These are phyloP conservation scores for Scedosporium boydii DNA, from an alignment of 2,329 filamentous ascomycete species.

Conservation along the genomic window DNA sequence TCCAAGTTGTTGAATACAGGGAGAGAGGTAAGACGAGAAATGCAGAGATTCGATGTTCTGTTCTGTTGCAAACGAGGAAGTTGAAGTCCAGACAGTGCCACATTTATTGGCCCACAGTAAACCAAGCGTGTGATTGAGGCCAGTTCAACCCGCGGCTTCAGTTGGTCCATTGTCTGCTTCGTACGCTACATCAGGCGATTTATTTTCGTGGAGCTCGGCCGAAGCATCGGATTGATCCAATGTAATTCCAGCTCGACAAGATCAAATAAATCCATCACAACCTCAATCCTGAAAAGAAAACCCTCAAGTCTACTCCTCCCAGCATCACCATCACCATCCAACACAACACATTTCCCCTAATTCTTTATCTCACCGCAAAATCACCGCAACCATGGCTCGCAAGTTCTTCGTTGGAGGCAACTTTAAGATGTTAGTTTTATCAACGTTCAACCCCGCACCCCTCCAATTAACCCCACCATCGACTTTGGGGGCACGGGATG, in stretches of 20 bases:
- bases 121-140: neutral
- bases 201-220: constrained; percentile 5
- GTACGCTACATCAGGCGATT: constrained; percentile 4
- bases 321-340: neutral
- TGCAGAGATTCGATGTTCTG: no score
- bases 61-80: no score
- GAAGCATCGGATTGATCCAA: neutral
- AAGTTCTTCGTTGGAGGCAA: constrained; percentile 98
- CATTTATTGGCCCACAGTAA: neutral
- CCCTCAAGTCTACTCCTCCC: neutral
- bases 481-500: constrained; percentile 6
- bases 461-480: constrained; percentile 9
- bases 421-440: constrained; percentile 83
- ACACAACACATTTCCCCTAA: neutral
- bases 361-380: neutral
- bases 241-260: neutral
- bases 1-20: no score
- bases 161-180: neutral
- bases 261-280: neutral
- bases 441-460: constrained; percentile 15
- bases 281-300: neutral
- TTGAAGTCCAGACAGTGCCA: no score
- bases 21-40: no score
- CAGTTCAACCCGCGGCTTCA: neutral
- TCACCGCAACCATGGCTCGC: constrained; percentile 62